A percentile compares a stretch with the other conserved stretches of the same genome.
Evolutionary conservation across 495 filamentous ascomycete genomes (phyloP).

Genomic region (Talaromyces proteolyticus): DNA sequence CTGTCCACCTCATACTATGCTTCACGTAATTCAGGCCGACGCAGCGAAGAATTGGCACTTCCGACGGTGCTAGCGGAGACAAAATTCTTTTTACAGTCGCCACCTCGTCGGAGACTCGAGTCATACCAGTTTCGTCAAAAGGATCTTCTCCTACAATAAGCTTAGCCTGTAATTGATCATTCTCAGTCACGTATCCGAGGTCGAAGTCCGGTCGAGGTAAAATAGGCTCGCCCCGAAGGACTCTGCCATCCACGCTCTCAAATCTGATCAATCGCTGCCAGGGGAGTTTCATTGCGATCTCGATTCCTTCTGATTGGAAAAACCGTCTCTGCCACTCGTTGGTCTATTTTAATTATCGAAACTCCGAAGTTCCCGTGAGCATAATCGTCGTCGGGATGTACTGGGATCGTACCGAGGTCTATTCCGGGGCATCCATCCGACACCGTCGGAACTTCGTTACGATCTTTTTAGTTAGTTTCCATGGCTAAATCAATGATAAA

Average conservation of each 20-base stretch:
- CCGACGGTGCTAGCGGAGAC: constrained; percentile 23
- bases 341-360: neutral
- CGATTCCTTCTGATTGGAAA: neutral
- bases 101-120: constrained; percentile 24
- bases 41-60: constrained; percentile 32
- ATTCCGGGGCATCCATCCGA: neutral
- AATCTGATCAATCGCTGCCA: constrained; percentile 49
- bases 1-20: constrained; percentile 22
- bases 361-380: neutral
- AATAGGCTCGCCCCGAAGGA: constrained; percentile 42
- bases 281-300: constrained; percentile 2
- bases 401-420: neutral
- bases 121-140: constrained; percentile 28
- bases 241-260: constrained; percentile 33
- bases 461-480: neutral
- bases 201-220: constrained; percentile 28
- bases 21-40: constrained; percentile 35
- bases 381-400: neutral
- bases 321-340: neutral
- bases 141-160: constrained; percentile 33
- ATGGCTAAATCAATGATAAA: neutral
- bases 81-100: constrained; percentile 29
- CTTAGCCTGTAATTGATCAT: constrained; percentile 28
- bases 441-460: too few species aligned
- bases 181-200: constrained; percentile 29